A percentile compares a stretch with the other conserved stretches of the same genome.
phyloP scores from a whole-genome alignment of 2,329 filamentous ascomycete genomes.

The Fonsecaea erecta region DNA sequence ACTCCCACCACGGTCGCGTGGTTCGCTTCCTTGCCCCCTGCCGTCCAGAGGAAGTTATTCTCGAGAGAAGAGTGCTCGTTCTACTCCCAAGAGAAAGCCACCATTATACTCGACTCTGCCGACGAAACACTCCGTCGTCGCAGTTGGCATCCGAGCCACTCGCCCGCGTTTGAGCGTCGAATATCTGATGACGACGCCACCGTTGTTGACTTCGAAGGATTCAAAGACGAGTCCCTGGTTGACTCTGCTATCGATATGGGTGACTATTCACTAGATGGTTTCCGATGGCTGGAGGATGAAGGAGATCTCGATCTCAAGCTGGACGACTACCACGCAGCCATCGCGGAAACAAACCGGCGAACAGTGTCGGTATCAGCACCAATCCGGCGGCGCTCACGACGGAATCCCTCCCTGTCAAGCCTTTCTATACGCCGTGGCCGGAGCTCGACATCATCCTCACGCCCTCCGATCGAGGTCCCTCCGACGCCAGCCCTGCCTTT shows the following conservation, averaged over 20 bases:
- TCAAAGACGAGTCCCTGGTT: slow-evolving; percentile 33
- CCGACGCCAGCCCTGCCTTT: slow-evolving; percentile 39
- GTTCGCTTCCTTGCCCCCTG: slow-evolving; percentile 72
- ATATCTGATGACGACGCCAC: slow-evolving; percentile 28
- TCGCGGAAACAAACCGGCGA: slow-evolving; percentile 55
- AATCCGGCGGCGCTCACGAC: slow-evolving; percentile 62
- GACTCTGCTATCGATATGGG: slow-evolving; percentile 49
- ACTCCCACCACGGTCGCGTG: slow-evolving; percentile 56
- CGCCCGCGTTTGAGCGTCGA: slow-evolving; percentile 38
- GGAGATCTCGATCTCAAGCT: slow-evolving; percentile 71
- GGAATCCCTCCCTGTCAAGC: slow-evolving; percentile 73
- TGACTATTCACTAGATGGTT: slow-evolving; percentile 67
- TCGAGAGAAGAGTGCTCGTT: slow-evolving; percentile 71
- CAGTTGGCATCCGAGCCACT: slow-evolving; percentile 35
- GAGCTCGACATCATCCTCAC: slow-evolving; percentile 45
- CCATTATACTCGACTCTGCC: slow-evolving; percentile 61
- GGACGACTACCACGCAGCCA: slow-evolving; percentile 71
- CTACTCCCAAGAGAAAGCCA: slow-evolving; percentile 60
- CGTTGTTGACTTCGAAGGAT: slow-evolving; percentile 34
- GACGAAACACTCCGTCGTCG: slow-evolving; percentile 60
- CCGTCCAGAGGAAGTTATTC: slow-evolving; percentile 72
- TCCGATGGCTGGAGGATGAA: slow-evolving; percentile 75
- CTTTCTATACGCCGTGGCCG: slow-evolving; percentile 65
- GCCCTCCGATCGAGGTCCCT: slow-evolving; percentile 58
- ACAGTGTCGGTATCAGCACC: slow-evolving; percentile 39